Evolutionary conservation across 441 rosid genomes (phyloP), one percentile per base, ranked within the genome.

Genomic region (Arabidopsis hybrid): DNA sequence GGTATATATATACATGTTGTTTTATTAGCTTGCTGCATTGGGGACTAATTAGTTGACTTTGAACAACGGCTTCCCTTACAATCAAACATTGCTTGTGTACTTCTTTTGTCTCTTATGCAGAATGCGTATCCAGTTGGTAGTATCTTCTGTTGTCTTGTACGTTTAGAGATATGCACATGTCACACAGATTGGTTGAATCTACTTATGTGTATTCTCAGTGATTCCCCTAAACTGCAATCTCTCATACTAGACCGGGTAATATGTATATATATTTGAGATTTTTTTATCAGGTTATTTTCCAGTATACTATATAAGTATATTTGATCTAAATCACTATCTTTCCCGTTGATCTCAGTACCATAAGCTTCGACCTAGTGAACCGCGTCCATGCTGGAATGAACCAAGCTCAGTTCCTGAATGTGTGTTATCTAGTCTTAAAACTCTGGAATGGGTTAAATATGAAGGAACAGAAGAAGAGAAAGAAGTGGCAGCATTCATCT

Each of bases 51-150:
- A n/a, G n/a, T n/a, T n/a, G n/a, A n/a, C n/a, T n/a, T n/a, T n/a
- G n/a, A n/a, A n/a, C n/a, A n/a, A n/a, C n/a, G n/a, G n/a, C n/a
- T n/a, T n/a, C n/a, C n/a, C n/a, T n/a, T n/a, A n/a, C n/a, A n/a
- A n/a, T 7, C 7, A 35, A n/a, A 51, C 38, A 21, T 68, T 69
- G 65, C 9, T 14, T 35, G 45, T 40, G 34, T 4, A 18, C 14
- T 49, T 45, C 35, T 18, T 12, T n/a, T 1, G 4, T 35, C 2
- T 35, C n/a, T 46, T 26, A 26, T n/a, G 3, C 32, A 71, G 75
- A 67, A 71, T 40, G 40, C 18, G 36, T 51, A 71, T 51, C 68
- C 52, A 51, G 14, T 2, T 10, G 75, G 75, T 60, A 71, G 68
- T 50, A 14, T 61, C 26, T 71, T 71, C 40, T 0, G 12, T 11